Conservation (phyloP, 305 asterid genomes). For the Andrographis paniculata region DNA sequence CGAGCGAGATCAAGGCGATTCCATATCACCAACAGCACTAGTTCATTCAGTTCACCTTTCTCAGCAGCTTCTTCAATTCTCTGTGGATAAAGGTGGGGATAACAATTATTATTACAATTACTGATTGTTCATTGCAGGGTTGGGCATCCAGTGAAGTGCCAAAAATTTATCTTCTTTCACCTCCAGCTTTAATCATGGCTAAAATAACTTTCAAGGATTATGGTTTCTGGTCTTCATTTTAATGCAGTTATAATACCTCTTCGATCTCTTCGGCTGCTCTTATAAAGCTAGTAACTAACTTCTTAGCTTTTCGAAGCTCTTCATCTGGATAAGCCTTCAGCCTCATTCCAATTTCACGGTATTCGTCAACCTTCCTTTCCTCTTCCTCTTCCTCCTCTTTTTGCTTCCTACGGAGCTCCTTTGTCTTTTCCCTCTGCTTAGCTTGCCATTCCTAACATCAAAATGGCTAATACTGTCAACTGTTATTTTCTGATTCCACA, state of each 20-base stretch:
- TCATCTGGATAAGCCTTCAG: conserved; percentile 63
- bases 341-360: conserved; percentile 59
- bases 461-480: conserved; percentile 23
- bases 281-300: conserved; percentile 77
- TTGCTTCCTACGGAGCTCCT: conserved; percentile 52
- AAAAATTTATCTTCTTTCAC: no score
- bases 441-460: conserved; percentile 93
- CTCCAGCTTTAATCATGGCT: neutral
- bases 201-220: neutral
- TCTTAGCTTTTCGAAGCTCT: conserved; percentile 70
- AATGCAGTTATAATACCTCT: conserved; percentile 46
- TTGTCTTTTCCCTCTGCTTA: conserved; percentile 77
- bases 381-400: conserved; percentile 79
- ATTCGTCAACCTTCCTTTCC: conserved; percentile 70
- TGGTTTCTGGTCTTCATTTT: neutral
- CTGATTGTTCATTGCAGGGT: no score
- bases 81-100: conserved; percentile 25
- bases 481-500: neutral
- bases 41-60: conserved; percentile 77
- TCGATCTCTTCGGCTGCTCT: conserved; percentile 90
- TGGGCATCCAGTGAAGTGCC: no score
- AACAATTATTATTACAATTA: no score
- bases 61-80: conserved; percentile 95
- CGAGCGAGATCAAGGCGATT: conserved; percentile 92
- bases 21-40: conserved; percentile 77